phyloP scores from a whole-genome alignment of 495 filamentous ascomycete species.

The Penicillium egyptiacum region DNA sequence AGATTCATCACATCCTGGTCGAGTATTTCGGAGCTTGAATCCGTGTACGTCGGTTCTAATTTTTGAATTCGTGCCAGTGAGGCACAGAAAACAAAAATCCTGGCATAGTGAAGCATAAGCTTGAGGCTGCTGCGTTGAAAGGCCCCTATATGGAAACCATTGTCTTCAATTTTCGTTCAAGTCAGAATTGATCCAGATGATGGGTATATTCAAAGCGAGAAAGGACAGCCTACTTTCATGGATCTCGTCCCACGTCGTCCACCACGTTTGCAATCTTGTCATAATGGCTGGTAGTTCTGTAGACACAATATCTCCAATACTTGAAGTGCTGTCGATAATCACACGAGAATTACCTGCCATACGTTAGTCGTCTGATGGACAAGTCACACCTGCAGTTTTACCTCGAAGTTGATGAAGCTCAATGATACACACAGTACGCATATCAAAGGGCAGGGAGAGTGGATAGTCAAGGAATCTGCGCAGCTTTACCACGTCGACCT shows the following conservation, averaged over 20 bases:
- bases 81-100: conserved; percentile 41
- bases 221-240: conserved; percentile 34
- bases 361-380: background rate
- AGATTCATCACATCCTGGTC: conserved; percentile 32
- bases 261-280: conserved; percentile 40
- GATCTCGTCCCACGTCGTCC: conserved; percentile 46
- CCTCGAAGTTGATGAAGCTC: conserved; percentile 46
- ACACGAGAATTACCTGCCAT: conserved; percentile 32
- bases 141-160: conserved; percentile 42
- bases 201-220: background rate
- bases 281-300: conserved; percentile 39
- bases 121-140: conserved; percentile 46
- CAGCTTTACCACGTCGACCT: conserved; percentile 42
- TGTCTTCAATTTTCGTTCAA: conserved; percentile 24
- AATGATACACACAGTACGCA: conserved; percentile 45
- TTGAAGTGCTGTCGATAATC: conserved; percentile 34
- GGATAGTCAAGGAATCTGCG: conserved; percentile 44
- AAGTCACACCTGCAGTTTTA: conserved; percentile 1
- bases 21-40: conserved; percentile 25
- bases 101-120: conserved; percentile 41
- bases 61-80: conserved; percentile 44
- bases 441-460: conserved; percentile 43
- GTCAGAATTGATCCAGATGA: background rate
- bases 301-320: conserved; percentile 32
- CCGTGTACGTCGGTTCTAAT: conserved; percentile 28